These are phyloP conservation scores for Hypomontagnella monticulosa DNA, from an alignment of 495 filamentous ascomycete genomes.

Conservation along the genomic window DNA sequence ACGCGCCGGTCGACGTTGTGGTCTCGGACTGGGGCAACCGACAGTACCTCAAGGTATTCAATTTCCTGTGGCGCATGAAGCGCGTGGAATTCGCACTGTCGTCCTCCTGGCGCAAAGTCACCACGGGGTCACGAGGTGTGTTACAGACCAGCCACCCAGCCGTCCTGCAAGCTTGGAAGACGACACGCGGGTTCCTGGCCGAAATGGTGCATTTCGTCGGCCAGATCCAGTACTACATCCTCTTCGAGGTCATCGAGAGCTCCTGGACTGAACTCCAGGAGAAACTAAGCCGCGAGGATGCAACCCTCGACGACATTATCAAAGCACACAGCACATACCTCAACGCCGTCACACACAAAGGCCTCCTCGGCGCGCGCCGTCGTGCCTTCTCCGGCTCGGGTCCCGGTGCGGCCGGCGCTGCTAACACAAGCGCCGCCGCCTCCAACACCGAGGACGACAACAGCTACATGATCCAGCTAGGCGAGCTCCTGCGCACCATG, in stretches of 20 bases:
- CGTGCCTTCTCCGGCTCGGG: constrained; percentile 43
- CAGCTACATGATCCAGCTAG: constrained; percentile 89
- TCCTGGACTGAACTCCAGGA: constrained; percentile 89
- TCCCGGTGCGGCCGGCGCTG: constrained; percentile 53
- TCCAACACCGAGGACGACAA: constrained; percentile 68
- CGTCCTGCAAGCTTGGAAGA: constrained; percentile 87
- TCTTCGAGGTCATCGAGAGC: constrained; percentile 97
- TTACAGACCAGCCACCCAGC: constrained; percentile 81
- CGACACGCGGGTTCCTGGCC: constrained; percentile 82
- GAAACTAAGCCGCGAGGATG: constrained; percentile 79
- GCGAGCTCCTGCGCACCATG: constrained; percentile 94
- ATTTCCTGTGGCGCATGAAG: constrained; percentile 98
- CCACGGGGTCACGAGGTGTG: constrained; percentile 93
- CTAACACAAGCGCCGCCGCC: constrained; percentile 40
- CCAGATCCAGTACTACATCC: constrained; percentile 97
- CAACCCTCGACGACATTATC: constrained; percentile 95
- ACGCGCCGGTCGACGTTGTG: constrained; percentile 96
- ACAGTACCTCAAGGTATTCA: constrained; percentile 99
- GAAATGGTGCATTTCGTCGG: constrained; percentile 99
- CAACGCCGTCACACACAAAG: constrained; percentile 94
- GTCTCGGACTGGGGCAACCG: constrained; percentile 94
- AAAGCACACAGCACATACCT: constrained; percentile 90
- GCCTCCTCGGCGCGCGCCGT: constrained; percentile 78
- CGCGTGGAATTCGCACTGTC: constrained; percentile 93
- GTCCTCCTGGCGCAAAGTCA: constrained; percentile 93